Percentiles rank a stretch among this genome's conserved stretches.
Conservation (phyloP, 192 early-diverging fungal genomes). For the Coemansia sp. region DNA sequence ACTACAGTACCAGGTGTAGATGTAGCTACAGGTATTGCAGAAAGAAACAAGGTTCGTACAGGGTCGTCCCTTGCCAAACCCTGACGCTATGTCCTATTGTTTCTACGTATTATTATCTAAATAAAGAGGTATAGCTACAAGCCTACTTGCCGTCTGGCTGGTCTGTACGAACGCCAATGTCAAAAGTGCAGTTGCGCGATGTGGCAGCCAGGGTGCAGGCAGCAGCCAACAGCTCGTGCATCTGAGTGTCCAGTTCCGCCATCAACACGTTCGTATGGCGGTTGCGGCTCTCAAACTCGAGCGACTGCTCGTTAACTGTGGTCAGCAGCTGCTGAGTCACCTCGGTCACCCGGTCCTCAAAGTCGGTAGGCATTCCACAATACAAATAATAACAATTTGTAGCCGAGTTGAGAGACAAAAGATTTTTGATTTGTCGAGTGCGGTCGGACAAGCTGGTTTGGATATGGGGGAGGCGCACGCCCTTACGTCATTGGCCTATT, state of each 20-base stretch:
- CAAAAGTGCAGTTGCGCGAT: slow-evolving; percentile 28
- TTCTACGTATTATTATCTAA: too few species aligned
- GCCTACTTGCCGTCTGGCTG: not conserved
- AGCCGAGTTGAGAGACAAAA: not conserved
- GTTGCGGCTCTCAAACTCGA: slow-evolving; percentile 24
- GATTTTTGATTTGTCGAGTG: not conserved
- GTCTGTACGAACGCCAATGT: slow-evolving; percentile 10
- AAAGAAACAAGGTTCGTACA: not conserved
- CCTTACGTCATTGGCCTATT: slow-evolving; percentile 2
- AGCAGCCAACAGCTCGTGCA: slow-evolving; percentile 30
- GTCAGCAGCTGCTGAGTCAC: slow-evolving; percentile 33
- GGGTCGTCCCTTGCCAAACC: too few species aligned
- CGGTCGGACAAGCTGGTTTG: not conserved
- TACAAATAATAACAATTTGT: not conserved
- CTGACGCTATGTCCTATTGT: too few species aligned
- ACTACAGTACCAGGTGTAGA: not conserved
- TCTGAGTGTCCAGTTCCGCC: slow-evolving; percentile 48
- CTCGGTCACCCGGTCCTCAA: slow-evolving; percentile 35
- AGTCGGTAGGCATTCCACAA: slow-evolving; percentile 15
- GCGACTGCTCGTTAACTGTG: slow-evolving; percentile 19
- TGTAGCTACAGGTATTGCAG: not conserved
- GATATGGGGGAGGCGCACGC: not conserved
- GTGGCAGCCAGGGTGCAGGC: slow-evolving; percentile 26
- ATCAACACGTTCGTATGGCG: slow-evolving; percentile 16
- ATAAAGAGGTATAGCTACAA: not conserved